Conservation (phyloP, 768 basidiomycete genomes). For the Leucocoprinus sp. region DNA sequence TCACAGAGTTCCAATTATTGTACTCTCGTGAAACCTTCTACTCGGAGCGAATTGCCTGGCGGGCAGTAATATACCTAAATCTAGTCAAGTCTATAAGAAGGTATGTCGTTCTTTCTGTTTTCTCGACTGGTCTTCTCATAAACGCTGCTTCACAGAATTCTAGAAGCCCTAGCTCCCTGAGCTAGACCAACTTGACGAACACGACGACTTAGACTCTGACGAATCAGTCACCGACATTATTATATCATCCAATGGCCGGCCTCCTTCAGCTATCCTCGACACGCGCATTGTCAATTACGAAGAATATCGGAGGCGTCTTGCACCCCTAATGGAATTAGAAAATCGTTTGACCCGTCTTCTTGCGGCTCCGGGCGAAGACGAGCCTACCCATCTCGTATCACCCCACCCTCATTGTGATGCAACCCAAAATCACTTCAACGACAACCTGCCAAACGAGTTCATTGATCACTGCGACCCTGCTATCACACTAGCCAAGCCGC, state of each 20-base stretch:
- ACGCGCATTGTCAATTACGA: slow-evolving; percentile 54
- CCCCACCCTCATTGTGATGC: slow-evolving; percentile 30
- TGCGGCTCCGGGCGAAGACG: slow-evolving; percentile 64
- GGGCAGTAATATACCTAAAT: slow-evolving; percentile 83
- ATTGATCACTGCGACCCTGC: slow-evolving; percentile 41
- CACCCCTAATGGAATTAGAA: slow-evolving; percentile 65
- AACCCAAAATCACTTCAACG: slow-evolving; percentile 19
- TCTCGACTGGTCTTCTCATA: slow-evolving; percentile 12
- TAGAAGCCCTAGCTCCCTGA: slow-evolving; percentile 70
- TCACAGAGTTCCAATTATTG: slow-evolving; percentile 73
- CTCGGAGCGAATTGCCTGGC: slow-evolving; percentile 78
- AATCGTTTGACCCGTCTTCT: slow-evolving; percentile 59
- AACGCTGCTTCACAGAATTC: slow-evolving; percentile 38
- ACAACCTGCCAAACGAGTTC: slow-evolving; percentile 18
- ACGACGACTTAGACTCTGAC: slow-evolving; percentile 43
- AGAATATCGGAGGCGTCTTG: slow-evolving; percentile 49
- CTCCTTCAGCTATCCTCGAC: slow-evolving; percentile 41
- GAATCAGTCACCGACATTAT: slow-evolving; percentile 41
- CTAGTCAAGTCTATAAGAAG: slow-evolving; percentile 75
- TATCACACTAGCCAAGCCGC: slow-evolving; percentile 32
- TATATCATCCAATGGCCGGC: slow-evolving; percentile 41
- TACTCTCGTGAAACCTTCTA: slow-evolving; percentile 72
- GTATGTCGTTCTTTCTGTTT: slow-evolving; percentile 24
- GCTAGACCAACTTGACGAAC: slow-evolving; percentile 47
- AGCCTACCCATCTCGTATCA: slow-evolving; percentile 49